Evolutionary conservation across 306 rosid genomes (phyloP).

Genomic region (Inga oerstediana): DNA sequence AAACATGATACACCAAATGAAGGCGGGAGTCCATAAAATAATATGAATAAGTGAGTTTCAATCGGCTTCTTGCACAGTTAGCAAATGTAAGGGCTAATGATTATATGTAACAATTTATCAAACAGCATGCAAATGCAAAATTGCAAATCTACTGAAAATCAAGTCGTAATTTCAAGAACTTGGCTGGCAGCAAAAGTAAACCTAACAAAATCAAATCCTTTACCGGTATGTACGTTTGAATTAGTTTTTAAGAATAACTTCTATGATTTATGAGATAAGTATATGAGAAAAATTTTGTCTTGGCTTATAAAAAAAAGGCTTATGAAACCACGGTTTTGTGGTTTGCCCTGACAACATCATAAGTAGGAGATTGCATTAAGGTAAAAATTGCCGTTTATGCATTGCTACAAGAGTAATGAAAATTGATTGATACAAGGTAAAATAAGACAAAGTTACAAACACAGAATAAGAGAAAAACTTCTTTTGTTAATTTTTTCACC

Average conservation of each 20-base stretch:
- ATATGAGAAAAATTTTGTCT: no score
- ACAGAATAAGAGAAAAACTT: background rate
- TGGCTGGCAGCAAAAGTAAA: background rate
- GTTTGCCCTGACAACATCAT: background rate
- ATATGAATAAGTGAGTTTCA: background rate
- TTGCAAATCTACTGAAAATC: background rate
- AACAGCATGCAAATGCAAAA: background rate
- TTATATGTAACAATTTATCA: background rate
- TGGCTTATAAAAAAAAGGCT: no score
- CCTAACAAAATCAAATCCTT: background rate
- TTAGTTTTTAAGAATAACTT: no score
- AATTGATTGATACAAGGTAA: slow-evolving; percentile 2
- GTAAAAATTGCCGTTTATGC: background rate
- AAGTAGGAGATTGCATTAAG: background rate
- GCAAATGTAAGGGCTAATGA: background rate
- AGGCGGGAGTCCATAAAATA: background rate
- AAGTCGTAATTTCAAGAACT: background rate
- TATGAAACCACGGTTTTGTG: no score
- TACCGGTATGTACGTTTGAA: no score
- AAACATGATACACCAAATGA: background rate
- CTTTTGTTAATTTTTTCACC: background rate
- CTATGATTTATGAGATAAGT: no score
- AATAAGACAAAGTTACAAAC: background rate
- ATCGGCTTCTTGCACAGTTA: background rate
- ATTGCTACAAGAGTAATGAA: background rate